Conservation (phyloP, 2,329 filamentous ascomycete genomes). For the Pseudogymnoascus sp. region DNA sequence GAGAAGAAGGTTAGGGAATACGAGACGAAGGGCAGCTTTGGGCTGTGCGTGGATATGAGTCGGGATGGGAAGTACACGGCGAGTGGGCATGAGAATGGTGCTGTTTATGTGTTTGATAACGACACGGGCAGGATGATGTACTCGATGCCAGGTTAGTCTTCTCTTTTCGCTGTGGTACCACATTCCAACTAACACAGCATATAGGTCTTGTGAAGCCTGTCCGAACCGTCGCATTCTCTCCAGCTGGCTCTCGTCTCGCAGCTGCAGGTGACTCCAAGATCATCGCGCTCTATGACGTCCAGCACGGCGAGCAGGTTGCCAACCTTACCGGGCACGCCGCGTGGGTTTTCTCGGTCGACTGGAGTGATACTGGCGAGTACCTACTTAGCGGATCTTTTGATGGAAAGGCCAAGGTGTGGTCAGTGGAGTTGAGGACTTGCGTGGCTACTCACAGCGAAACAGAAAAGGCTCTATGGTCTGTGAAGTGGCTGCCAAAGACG, state of each 20-base stretch:
- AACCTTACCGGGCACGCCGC: slow-evolving; percentile 73
- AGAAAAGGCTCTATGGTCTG: slow-evolving; percentile 76
- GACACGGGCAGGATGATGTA: slow-evolving; percentile 78
- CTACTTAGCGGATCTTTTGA: slow-evolving; percentile 83
- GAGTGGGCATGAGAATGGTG: slow-evolving; percentile 87
- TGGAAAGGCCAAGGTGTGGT: slow-evolving; percentile 95
- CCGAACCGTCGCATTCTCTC: slow-evolving; percentile 80
- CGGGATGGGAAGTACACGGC: slow-evolving; percentile 78
- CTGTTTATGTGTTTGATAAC: slow-evolving; percentile 92
- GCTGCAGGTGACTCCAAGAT: slow-evolving; percentile 84
- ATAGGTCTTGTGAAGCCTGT: slow-evolving; percentile 79
- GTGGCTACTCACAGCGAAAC: slow-evolving; percentile 93
- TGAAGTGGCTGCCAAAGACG: slow-evolving; percentile 74
- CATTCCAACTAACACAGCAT: neutral
- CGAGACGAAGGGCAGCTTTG: slow-evolving; percentile 90
- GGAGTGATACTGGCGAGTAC: slow-evolving; percentile 89
- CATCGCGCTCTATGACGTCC: slow-evolving; percentile 87
- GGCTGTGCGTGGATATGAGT: slow-evolving; percentile 76
- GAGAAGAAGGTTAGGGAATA: slow-evolving; percentile 69
- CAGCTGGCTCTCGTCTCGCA: slow-evolving; percentile 74
- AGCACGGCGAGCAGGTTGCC: slow-evolving; percentile 85
- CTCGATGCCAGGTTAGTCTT: slow-evolving; percentile 66
- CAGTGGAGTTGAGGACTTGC: slow-evolving; percentile 72
- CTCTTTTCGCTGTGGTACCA: neutral
- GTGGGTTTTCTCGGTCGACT: slow-evolving; percentile 88